These are phyloP conservation scores for Phytopythium vexans DNA, from an alignment of 352 stramenopile species.

Conservation along the genomic window DNA sequence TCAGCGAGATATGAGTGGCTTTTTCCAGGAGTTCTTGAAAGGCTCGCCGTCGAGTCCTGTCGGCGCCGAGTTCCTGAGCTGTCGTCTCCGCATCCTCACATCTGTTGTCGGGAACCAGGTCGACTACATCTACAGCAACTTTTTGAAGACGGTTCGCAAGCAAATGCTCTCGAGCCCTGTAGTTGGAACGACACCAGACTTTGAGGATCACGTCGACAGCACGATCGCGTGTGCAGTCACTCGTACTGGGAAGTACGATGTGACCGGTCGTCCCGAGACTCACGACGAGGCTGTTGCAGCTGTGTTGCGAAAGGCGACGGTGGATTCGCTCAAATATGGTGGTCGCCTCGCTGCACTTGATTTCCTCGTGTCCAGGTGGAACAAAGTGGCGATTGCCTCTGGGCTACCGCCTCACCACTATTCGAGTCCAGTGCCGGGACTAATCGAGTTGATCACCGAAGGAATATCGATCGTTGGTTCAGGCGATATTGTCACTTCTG, in stretches of 20 bases:
- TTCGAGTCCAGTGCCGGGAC: slow-evolving; percentile 39
- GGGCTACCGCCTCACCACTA: slow-evolving; percentile 17
- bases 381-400: slow-evolving; percentile 6
- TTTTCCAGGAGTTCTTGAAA: slow-evolving; percentile 45
- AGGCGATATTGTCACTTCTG: slow-evolving; percentile 47
- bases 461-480: slow-evolving; percentile 43
- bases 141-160: slow-evolving; percentile 32
- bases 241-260: slow-evolving; percentile 28
- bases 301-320: slow-evolving; percentile 29
- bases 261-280: slow-evolving; percentile 40
- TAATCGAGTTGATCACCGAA: slow-evolving; percentile 62
- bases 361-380: slow-evolving; percentile 58
- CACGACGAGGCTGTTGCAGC: slow-evolving; percentile 32
- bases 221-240: slow-evolving; percentile 44
- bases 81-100: slow-evolving; percentile 32
- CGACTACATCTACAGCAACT: slow-evolving; percentile 43
- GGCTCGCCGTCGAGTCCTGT: slow-evolving; percentile 23
- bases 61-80: slow-evolving; percentile 36
- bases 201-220: slow-evolving; percentile 51
- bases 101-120: slow-evolving; percentile 35
- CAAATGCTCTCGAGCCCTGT: slow-evolving; percentile 20
- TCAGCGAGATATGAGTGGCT: slow-evolving; percentile 45
- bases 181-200: slow-evolving; percentile 17
- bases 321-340: slow-evolving; percentile 48
- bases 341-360: slow-evolving; percentile 47